These are phyloP conservation scores for Leptodermis oblonga DNA, from an alignment of 257 asterid genomes.

Conservation along the genomic window DNA sequence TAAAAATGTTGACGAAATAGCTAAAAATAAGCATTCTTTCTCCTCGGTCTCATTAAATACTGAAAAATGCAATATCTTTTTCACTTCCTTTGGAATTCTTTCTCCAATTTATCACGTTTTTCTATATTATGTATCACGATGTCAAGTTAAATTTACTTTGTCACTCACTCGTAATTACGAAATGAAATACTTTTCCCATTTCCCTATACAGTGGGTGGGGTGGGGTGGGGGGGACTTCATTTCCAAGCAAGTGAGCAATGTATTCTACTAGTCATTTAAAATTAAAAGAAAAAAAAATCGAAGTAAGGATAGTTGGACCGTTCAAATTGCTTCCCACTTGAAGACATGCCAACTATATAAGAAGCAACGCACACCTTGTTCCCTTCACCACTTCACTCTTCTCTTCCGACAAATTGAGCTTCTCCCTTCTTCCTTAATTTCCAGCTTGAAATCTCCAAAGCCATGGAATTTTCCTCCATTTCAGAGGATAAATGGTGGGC, in stretches of 20 bases:
- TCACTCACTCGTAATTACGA: neutral
- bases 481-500: slow-evolving; percentile 38
- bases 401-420: neutral
- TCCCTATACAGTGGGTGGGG: too few relatives aligned
- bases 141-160: neutral
- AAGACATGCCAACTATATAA: slow-evolving; percentile 42
- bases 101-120: too few relatives aligned
- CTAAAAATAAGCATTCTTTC: too few relatives aligned
- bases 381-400: slow-evolving; percentile 4
- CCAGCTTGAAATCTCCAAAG: neutral
- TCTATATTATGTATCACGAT: too few relatives aligned
- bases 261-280: neutral
- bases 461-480: slow-evolving; percentile 37
- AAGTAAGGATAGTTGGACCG: slow-evolving; percentile 3
- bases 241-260: neutral
- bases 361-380: slow-evolving; percentile 1
- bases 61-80: too few relatives aligned
- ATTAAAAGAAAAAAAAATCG: neutral
- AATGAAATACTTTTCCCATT: neutral
- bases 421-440: neutral
- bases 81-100: too few relatives aligned
- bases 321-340: slow-evolving; percentile 14
- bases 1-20: too few relatives aligned
- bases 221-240: too few relatives aligned
- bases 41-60: too few relatives aligned